Evolutionary conservation across 2,329 filamentous ascomycete genomes (phyloP).

Genomic region (Claviceps lovelessii): DNA sequence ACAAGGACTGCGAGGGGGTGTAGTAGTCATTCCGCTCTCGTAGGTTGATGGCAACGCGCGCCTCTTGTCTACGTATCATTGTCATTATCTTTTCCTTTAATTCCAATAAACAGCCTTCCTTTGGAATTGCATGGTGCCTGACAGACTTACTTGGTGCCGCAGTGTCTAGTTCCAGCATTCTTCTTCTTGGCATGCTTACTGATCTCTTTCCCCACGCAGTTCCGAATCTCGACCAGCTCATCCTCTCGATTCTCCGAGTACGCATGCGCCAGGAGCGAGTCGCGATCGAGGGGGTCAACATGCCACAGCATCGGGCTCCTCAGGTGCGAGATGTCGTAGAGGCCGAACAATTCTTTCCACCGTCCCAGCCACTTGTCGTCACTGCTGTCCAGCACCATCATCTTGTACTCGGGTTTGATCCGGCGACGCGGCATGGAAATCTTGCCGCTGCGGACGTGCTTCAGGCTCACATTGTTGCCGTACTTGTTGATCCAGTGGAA

Average conservation of each 20-base stretch:
- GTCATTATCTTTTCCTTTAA: not conserved
- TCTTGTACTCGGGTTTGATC: constrained; percentile 20
- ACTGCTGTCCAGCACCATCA: constrained; percentile 54
- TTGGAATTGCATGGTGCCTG: not conserved
- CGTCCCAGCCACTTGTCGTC: constrained; percentile 51
- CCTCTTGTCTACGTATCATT: constrained; percentile 21
- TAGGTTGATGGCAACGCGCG: constrained; percentile 44
- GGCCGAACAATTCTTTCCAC: constrained; percentile 57
- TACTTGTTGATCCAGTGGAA: constrained; percentile 65
- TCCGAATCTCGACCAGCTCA: constrained; percentile 55
- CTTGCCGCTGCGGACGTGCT: constrained; percentile 25
- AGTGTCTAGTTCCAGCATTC: constrained; percentile 18
- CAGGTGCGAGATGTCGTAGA: constrained; percentile 55
- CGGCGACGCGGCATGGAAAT: constrained; percentile 6
- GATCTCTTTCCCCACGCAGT: constrained; percentile 64
- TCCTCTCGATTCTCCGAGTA: constrained; percentile 43
- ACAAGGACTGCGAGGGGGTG: constrained; percentile 47
- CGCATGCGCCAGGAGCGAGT: constrained; percentile 56
- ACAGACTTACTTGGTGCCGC: constrained; percentile 29
- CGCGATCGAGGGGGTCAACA: constrained; percentile 59
- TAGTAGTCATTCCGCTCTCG: constrained; percentile 57
- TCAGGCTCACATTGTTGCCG: constrained; percentile 43
- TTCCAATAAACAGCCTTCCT: too few species aligned
- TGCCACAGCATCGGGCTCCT: constrained; percentile 77
- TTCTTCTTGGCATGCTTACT: constrained; percentile 70